Percentiles rank a stretch among this genome's conserved stretches.
These are phyloP conservation scores for Penicillium alfredii DNA, from an alignment of 495 filamentous ascomycete species.

Conservation along the genomic window DNA sequence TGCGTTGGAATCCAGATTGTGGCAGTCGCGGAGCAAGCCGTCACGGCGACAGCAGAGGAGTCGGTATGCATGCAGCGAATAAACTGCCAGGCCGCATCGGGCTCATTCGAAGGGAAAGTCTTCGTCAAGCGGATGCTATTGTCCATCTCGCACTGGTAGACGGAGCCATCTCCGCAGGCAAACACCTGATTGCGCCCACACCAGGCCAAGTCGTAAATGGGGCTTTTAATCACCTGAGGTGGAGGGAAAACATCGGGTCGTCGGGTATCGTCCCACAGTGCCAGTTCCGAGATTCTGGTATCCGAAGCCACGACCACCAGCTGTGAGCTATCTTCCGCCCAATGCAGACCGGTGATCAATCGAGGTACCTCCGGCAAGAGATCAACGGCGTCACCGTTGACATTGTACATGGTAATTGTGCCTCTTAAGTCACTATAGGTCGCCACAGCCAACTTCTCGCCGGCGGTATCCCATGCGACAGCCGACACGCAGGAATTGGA, in stretches of 20 bases:
- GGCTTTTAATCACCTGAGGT: slow-evolving; percentile 33
- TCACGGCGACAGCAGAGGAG: slow-evolving; percentile 27
- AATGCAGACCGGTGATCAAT: slow-evolving; percentile 40
- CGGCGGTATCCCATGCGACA: slow-evolving; percentile 67
- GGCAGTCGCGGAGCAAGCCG: slow-evolving; percentile 29
- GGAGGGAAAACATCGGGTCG: slow-evolving; percentile 39
- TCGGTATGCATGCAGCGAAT: slow-evolving; percentile 28
- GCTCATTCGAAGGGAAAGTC: slow-evolving; percentile 26
- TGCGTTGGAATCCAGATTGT: slow-evolving; percentile 43
- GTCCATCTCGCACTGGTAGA: slow-evolving; percentile 43
- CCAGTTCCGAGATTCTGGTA: slow-evolving; percentile 35
- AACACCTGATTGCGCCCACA: slow-evolving; percentile 28
- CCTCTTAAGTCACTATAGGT: slow-evolving; percentile 57
- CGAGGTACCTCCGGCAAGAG: slow-evolving; percentile 43
- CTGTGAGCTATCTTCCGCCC: slow-evolving; percentile 33
- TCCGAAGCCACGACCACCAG: slow-evolving; percentile 42
- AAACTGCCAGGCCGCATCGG: slow-evolving; percentile 33
- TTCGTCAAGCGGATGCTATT: slow-evolving; percentile 33
- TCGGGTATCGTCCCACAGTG: slow-evolving; percentile 41
- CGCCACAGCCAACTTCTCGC: slow-evolving; percentile 62
- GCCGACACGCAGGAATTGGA: slow-evolving; percentile 41
- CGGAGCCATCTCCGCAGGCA: slow-evolving; percentile 34
- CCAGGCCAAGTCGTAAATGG: slow-evolving; percentile 38
- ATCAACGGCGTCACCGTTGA: slow-evolving; percentile 51
- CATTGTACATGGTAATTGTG: slow-evolving; percentile 61